Conservation (phyloP, 2,329 filamentous ascomycete species). For the Aspergillus hiratsukae region DNA sequence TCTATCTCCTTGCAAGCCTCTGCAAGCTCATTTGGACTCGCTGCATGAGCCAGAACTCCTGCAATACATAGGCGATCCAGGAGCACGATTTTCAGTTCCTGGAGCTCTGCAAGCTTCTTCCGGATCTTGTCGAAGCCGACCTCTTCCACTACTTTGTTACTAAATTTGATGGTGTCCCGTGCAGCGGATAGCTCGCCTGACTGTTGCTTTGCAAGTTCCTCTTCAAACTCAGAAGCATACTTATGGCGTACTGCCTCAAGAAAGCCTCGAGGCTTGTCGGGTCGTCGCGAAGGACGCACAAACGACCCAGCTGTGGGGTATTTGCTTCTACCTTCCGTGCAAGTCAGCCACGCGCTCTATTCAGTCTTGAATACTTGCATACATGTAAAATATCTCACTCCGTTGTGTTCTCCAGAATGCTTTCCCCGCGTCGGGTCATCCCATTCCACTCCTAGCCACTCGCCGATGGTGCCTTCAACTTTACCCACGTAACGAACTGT, state of each 20-base stretch:
- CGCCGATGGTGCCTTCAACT: slow-evolving; percentile 69
- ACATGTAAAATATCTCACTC: slow-evolving; percentile 79
- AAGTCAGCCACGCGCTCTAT: slow-evolving; percentile 10
- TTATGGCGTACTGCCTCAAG: slow-evolving; percentile 75
- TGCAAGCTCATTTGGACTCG: slow-evolving; percentile 17
- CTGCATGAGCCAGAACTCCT: slow-evolving; percentile 27
- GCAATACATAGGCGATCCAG: slow-evolving; percentile 69
- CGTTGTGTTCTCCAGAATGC: slow-evolving; percentile 80
- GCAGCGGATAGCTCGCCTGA: neutral
- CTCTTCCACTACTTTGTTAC: slow-evolving; percentile 83
- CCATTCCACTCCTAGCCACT: slow-evolving; percentile 96
- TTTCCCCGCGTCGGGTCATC: slow-evolving; percentile 83
- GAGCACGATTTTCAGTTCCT: slow-evolving; percentile 74
- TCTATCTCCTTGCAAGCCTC: slow-evolving; percentile 48
- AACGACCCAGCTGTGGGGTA: slow-evolving; percentile 77
- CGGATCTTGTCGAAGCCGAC: slow-evolving; percentile 93
- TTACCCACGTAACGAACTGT: slow-evolving; percentile 79
- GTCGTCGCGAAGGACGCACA: slow-evolving; percentile 68
- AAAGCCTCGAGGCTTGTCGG: slow-evolving; percentile 67
- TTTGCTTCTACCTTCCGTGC: slow-evolving; percentile 52
- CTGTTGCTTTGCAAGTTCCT: slow-evolving; percentile 22
- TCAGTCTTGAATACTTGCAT: slow-evolving; percentile 15
- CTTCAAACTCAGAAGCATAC: slow-evolving; percentile 63
- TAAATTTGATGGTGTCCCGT: slow-evolving; percentile 61
- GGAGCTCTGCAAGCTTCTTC: slow-evolving; percentile 68